Evolutionary conservation across 345 rosid species (phyloP).

Genomic region (Adansonia digitata): DNA sequence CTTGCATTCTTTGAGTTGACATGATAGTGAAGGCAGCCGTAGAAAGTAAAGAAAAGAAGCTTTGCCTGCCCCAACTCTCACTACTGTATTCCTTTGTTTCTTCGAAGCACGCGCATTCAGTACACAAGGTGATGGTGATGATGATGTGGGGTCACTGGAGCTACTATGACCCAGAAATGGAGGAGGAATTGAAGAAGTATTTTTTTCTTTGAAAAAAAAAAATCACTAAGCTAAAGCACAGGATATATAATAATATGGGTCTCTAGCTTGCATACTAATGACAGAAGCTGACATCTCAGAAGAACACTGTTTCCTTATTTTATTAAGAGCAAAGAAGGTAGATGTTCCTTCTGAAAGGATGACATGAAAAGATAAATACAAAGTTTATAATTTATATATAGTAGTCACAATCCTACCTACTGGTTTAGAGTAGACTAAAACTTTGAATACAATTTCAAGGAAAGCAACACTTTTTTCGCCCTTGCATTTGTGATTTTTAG

Average conservation of each 20-base stretch:
- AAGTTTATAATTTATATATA: background rate
- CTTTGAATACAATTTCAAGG: background rate
- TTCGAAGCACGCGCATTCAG: constrained; percentile 37
- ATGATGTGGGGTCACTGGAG: constrained; percentile 14
- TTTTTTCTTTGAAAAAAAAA: no score
- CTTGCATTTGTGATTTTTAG: background rate
- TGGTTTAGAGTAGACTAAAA: background rate
- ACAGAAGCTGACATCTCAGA: constrained; percentile 16
- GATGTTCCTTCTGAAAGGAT: background rate
- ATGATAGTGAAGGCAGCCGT: background rate
- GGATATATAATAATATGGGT: constrained; percentile 1
- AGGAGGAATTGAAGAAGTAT: constrained; percentile 1
- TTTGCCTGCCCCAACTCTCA: background rate
- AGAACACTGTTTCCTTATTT: background rate
- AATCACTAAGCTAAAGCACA: background rate
- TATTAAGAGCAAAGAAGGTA: background rate
- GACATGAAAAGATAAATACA: background rate
- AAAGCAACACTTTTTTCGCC: background rate
- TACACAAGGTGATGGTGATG: background rate
- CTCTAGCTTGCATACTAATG: background rate
- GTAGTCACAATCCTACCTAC: background rate
- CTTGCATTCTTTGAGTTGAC: constrained; percentile 19
- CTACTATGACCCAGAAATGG: constrained; percentile 20
- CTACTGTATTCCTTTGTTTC: background rate
- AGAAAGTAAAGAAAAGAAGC: background rate